Conservation (phyloP, 2,329 filamentous ascomycete genomes). For the Aspergillus sp. region DNA sequence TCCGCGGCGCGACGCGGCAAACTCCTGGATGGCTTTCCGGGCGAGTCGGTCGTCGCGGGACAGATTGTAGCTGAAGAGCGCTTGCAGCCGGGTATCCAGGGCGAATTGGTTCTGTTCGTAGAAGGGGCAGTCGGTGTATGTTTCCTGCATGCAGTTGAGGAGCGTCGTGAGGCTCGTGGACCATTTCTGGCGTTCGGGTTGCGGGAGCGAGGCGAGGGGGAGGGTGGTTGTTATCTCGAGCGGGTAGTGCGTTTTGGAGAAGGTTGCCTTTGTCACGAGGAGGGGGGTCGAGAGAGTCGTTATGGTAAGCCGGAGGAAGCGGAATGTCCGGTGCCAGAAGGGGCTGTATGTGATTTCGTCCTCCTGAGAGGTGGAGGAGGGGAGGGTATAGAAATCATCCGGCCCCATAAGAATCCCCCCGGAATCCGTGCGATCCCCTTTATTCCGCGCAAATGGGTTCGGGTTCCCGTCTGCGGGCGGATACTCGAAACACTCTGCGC, state of each 20-base stretch:
- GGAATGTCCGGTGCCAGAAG: slow-evolving; percentile 20
- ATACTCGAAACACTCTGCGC: slow-evolving; percentile 15
- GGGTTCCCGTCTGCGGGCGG: neutral
- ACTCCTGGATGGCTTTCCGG: slow-evolving; percentile 13
- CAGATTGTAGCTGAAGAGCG: slow-evolving; percentile 17
- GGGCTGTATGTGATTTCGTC: neutral
- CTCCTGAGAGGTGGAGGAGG: neutral
- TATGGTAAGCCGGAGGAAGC: slow-evolving; percentile 13
- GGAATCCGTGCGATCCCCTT: neutral
- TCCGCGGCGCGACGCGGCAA: slow-evolving; percentile 9
- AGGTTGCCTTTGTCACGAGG: neutral
- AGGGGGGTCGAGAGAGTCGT: neutral
- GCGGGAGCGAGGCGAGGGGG: neutral
- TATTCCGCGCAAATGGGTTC: slow-evolving; percentile 11
- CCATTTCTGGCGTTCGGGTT: slow-evolving; percentile 8
- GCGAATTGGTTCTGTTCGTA: slow-evolving; percentile 23
- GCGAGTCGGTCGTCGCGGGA: slow-evolving; percentile 16
- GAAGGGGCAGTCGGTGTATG: slow-evolving; percentile 19
- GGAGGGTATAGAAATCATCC: slow-evolving; percentile 10
- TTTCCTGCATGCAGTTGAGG: slow-evolving; percentile 17
- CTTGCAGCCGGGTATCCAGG: slow-evolving; percentile 12
- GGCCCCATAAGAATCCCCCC: slow-evolving; percentile 1
- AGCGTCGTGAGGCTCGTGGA: slow-evolving; percentile 13
- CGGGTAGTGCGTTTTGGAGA: neutral
- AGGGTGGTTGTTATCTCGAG: slow-evolving; percentile 1